Evolutionary conservation across 768 basidiomycete genomes (phyloP).

Genomic region (Serendipita sp.): DNA sequence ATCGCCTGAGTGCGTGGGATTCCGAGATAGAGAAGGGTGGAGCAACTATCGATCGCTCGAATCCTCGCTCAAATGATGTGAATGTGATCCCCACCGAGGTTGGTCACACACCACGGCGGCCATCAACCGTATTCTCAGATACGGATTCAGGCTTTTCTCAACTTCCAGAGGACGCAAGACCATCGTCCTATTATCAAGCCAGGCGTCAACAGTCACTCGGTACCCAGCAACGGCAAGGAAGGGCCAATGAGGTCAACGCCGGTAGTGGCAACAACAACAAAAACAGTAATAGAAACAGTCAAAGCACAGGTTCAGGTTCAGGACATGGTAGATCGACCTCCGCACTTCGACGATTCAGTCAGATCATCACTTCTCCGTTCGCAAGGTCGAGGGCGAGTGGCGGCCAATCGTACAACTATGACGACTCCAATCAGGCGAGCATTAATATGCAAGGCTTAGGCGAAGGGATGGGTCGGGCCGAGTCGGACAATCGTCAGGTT

Average conservation of each 20-base stretch:
- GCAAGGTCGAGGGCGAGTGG: background rate
- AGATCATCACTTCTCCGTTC: background rate
- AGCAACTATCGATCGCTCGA: too few species aligned
- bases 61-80: too few species aligned
- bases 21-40: too few species aligned
- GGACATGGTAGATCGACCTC: too few species aligned
- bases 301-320: background rate
- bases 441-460: background rate
- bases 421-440: background rate
- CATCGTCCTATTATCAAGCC: too few species aligned
- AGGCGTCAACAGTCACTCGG: too few species aligned
- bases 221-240: too few species aligned
- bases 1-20: too few species aligned
- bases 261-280: too few species aligned
- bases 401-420: too few species aligned
- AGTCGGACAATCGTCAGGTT: background rate
- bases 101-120: background rate
- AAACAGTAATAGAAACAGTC: too few species aligned
- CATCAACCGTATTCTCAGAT: background rate
- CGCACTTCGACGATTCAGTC: background rate
- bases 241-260: too few species aligned
- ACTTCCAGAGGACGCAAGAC: background rate
- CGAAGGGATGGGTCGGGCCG: background rate
- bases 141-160: background rate
- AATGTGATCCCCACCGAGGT: background rate